These are phyloP conservation scores for Fomitopsis pinicola DNA, from an alignment of 1,284 basidiomycete genomes.

Conservation along the genomic window DNA sequence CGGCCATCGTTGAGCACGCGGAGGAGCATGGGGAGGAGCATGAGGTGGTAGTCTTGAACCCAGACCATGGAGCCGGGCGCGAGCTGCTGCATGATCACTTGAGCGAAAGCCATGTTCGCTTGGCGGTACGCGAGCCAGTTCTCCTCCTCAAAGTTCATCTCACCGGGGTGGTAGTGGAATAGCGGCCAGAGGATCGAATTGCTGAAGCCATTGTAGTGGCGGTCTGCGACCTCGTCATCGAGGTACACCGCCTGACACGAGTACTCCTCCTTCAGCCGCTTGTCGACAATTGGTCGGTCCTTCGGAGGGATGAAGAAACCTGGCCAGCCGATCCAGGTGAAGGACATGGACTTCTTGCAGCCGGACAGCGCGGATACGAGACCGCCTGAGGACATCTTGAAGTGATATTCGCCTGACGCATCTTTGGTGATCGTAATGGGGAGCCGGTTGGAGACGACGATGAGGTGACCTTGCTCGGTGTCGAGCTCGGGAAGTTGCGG, in stretches of 20 bases:
- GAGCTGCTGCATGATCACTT: conserved; percentile 78
- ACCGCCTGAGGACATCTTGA: conserved; percentile 96
- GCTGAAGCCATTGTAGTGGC: conserved; percentile 98
- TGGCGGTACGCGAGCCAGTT: conserved; percentile 98
- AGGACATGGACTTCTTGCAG: conserved; percentile 94
- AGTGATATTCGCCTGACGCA: conserved; percentile 85
- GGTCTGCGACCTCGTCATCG: conserved; percentile 94
- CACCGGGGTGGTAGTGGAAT: conserved; percentile 98
- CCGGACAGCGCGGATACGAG: conserved; percentile 92
- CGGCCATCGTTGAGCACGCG: conserved; percentile 82
- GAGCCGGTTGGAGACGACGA: conserved; percentile 94
- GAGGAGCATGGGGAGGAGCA: conserved; percentile 95
- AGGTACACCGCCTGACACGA: conserved; percentile 98
- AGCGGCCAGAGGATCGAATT: conserved; percentile 99
- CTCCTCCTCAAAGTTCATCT: conserved; percentile 99
- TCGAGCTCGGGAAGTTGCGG: conserved; percentile 27
- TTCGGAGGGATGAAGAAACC: conserved; percentile 87
- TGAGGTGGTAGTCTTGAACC: conserved; percentile 98
- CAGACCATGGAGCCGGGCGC: conserved; percentile 91
- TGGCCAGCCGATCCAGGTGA: conserved; percentile 95
- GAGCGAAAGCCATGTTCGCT: conserved; percentile 94
- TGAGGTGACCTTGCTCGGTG: conserved; percentile 64
- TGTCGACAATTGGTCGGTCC: conserved; percentile 83
- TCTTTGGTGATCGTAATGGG: conserved; percentile 92
- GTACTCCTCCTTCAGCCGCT: conserved; percentile 89